Evolutionary conservation across 768 basidiomycete species (phyloP).

Genomic region (Calocybe indica): DNA sequence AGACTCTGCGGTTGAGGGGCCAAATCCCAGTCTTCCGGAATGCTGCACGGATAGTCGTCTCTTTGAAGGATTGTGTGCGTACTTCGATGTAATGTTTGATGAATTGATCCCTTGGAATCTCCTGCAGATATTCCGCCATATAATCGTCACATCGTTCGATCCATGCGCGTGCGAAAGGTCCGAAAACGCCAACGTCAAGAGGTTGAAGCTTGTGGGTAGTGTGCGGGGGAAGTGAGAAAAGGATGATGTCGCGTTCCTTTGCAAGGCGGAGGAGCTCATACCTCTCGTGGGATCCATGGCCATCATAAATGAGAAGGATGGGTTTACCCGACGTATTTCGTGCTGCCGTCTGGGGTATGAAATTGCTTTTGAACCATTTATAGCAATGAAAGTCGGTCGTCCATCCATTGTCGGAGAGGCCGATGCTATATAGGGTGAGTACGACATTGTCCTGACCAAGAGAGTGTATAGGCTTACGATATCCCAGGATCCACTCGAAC

Average conservation of each 20-base stretch:
- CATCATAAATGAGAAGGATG: slow-evolving; percentile 27
- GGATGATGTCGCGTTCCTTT: slow-evolving; percentile 17
- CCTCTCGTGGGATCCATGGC: slow-evolving; percentile 27
- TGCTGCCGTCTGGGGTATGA: slow-evolving; percentile 16
- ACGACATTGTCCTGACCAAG: background rate
- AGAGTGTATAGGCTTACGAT: background rate
- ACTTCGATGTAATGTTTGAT: slow-evolving; percentile 17
- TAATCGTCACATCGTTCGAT: slow-evolving; percentile 8
- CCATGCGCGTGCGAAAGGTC: slow-evolving; percentile 23
- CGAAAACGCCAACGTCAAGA: slow-evolving; percentile 35
- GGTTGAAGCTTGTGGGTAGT: slow-evolving; percentile 36
- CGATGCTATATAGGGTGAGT: slow-evolving; percentile 13
- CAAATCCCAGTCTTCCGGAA: slow-evolving; percentile 18
- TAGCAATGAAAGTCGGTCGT: slow-evolving; percentile 20
- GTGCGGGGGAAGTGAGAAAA: slow-evolving; percentile 29
- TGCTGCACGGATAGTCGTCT: slow-evolving; percentile 11
- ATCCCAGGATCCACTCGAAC: background rate
- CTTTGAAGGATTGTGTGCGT: slow-evolving; percentile 6
- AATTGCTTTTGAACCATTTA: slow-evolving; percentile 23
- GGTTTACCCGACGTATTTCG: slow-evolving; percentile 9
- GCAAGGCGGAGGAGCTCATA: slow-evolving; percentile 13
- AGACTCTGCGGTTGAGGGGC: slow-evolving; percentile 19
- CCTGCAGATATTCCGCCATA: slow-evolving; percentile 9
- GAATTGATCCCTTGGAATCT: slow-evolving; percentile 12
- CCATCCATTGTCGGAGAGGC: slow-evolving; percentile 26